Evolutionary conservation across 257 asterid genomes (phyloP).

Genomic region (Schizonepeta tenuifolia): DNA sequence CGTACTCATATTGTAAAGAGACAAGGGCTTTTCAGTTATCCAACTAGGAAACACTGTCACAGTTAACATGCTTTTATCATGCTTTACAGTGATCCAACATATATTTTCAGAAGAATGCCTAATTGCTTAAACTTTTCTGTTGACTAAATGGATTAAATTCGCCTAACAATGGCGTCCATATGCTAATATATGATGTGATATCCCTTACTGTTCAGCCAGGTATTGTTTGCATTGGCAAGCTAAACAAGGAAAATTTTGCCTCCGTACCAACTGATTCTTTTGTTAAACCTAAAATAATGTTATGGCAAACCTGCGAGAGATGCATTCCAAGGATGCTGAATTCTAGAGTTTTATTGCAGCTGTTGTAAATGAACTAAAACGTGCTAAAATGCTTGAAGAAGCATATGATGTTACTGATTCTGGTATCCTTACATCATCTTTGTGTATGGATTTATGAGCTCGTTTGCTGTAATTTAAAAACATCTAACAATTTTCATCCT

Average conservation of each 20-base stretch:
- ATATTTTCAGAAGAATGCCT: no score
- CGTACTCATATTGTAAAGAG: not conserved
- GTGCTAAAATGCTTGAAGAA: not conserved
- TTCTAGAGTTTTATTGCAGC: not conserved
- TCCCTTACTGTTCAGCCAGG: no score
- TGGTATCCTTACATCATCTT: not conserved
- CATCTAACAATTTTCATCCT: not conserved
- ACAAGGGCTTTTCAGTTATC: not conserved
- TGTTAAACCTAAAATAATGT: not conserved
- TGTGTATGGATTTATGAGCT: slow-evolving; percentile 2
- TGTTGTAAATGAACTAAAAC: not conserved
- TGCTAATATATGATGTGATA: not conserved
- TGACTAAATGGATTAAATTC: no score
- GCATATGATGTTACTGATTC: not conserved
- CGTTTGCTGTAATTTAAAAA: slow-evolving; percentile 5
- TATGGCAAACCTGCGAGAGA: not conserved
- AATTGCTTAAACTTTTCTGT: no score
- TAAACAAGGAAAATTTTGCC: not conserved
- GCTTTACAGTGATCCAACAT: no score
- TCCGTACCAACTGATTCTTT: slow-evolving; percentile 3
- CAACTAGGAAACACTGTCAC: not conserved
- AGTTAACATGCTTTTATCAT: not conserved
- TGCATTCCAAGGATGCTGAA: not conserved
- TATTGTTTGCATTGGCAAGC: not conserved
- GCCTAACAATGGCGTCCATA: no score